Percentiles rank a stretch among this genome's conserved stretches.
Evolutionary conservation across 169 alveolate genomes (phyloP).

Genomic region (Pseudocohnilembus persalinus): DNA sequence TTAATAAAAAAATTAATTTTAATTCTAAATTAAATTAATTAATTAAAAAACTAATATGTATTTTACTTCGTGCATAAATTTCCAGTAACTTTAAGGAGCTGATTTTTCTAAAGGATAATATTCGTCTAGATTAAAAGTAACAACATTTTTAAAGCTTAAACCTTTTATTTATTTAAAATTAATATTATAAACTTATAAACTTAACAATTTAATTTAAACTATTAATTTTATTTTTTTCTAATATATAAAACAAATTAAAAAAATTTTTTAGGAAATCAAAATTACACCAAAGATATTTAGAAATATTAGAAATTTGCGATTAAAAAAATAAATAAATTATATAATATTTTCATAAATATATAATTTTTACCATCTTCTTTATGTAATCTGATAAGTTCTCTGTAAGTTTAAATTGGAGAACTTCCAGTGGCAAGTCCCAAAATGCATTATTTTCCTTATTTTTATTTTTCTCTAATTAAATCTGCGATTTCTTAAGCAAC

Average conservation of each 20-base stretch:
- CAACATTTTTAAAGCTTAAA: conserved; percentile 60
- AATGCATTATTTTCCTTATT: conserved; percentile 33
- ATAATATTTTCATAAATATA: too few species aligned
- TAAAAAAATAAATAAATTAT: too few species aligned
- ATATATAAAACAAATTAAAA: too few species aligned
- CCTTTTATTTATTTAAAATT: too few species aligned
- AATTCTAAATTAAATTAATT: too few species aligned
- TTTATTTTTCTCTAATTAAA: conserved; percentile 29
- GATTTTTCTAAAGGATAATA: conserved; percentile 59
- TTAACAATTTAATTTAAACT: too few species aligned
- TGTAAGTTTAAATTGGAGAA: conserved; percentile 65
- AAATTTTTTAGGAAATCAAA: too few species aligned
- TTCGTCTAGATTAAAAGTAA: conserved; percentile 76
- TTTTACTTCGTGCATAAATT: conserved; percentile 57
- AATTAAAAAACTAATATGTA: background rate
- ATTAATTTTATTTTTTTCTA: too few species aligned
- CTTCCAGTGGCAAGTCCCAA: conserved; percentile 81
- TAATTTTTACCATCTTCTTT: conserved; percentile 43
- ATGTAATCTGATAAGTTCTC: conserved; percentile 53
- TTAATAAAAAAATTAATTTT: too few species aligned
- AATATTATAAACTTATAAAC: too few species aligned
- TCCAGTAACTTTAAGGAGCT: conserved; percentile 58
- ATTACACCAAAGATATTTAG: too few species aligned
- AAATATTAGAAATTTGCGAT: too few species aligned
- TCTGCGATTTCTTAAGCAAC: conserved; percentile 42